Percentiles rank a stretch among this genome's conserved stretches.
Evolutionary conservation across 768 basidiomycete species (phyloP).

Genomic region (Melanogaster broomeanus): DNA sequence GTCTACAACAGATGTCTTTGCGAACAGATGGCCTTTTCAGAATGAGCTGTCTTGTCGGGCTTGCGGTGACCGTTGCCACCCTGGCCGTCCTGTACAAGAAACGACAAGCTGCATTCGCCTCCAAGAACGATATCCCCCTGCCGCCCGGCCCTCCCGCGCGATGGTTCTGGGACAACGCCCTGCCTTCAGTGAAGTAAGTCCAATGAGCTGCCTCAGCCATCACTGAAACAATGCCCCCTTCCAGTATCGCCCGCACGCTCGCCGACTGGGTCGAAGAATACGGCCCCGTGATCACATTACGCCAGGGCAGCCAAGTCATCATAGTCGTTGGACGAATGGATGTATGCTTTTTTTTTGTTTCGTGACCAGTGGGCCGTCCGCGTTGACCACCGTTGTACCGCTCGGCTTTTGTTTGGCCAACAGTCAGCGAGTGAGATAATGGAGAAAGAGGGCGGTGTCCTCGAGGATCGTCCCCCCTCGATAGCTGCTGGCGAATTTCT

Average conservation of each 20-base stretch:
- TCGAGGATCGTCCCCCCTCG: slow-evolving; percentile 50
- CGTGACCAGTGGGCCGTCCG: not conserved
- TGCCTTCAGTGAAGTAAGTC: slow-evolving; percentile 8
- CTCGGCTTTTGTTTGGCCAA: not conserved
- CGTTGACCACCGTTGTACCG: not conserved
- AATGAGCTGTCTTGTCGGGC: not conserved
- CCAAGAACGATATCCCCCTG: slow-evolving; percentile 14
- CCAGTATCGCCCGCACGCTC: slow-evolving; percentile 28
- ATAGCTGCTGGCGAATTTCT: slow-evolving; percentile 56
- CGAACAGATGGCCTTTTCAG: not conserved
- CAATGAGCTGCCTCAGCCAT: not conserved
- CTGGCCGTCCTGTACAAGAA: slow-evolving; percentile 4
- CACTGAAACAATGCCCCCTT: not conserved
- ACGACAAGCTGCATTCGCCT: not conserved
- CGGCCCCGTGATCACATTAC: slow-evolving; percentile 55
- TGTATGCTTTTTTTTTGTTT: not conserved
- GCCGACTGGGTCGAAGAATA: slow-evolving; percentile 56
- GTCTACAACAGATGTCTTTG: slow-evolving; percentile 2
- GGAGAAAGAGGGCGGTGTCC: slow-evolving; percentile 54
- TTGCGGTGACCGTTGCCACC: not conserved
- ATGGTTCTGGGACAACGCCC: slow-evolving; percentile 8
- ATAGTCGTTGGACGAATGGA: slow-evolving; percentile 8
- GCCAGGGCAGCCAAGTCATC: slow-evolving; percentile 39
- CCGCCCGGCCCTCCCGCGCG: slow-evolving; percentile 27
- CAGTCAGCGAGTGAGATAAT: slow-evolving; percentile 58